These are phyloP conservation scores for Crataegus laevigata DNA, from an alignment of 306 rosid species.

Conservation along the genomic window DNA sequence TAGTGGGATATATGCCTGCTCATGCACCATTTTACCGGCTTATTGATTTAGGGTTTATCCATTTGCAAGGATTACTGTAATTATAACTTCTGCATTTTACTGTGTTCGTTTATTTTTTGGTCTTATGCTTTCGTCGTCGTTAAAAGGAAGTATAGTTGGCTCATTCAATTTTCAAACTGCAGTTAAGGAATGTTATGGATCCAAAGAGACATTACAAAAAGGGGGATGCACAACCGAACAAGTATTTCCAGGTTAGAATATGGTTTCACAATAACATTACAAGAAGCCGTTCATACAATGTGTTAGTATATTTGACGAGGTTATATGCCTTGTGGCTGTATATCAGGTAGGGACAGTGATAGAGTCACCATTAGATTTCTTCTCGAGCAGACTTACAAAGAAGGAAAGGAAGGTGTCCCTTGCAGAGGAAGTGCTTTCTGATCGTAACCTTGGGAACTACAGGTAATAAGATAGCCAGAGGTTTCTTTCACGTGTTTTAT, in stretches of 20 bases:
- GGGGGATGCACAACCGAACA: conserved; percentile 52
- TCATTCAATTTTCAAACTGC: conserved; percentile 6
- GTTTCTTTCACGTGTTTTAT: too few relatives aligned
- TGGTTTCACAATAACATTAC: not conserved
- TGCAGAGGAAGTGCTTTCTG: conserved; percentile 61
- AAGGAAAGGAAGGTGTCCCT: conserved; percentile 67
- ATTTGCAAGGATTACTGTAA: not conserved
- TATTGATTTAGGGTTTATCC: not conserved
- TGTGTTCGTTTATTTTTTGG: not conserved
- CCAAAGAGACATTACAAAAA: conserved; percentile 88
- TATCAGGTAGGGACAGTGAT: conserved; percentile 77
- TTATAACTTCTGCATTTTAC: not conserved
- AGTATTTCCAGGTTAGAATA: conserved; percentile 75
- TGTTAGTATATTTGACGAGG: not conserved
- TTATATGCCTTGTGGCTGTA: not conserved
- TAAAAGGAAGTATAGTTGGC: conserved; percentile 3
- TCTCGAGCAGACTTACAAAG: conserved; percentile 64
- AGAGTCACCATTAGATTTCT: conserved; percentile 62
- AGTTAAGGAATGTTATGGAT: conserved; percentile 74
- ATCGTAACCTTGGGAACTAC: conserved; percentile 34
- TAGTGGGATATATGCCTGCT: not conserved
- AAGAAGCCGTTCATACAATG: not conserved
- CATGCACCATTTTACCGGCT: not conserved
- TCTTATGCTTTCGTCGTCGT: not conserved
- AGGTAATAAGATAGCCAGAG: conserved; percentile 30